Evolutionary conservation across 2,329 filamentous ascomycete genomes (phyloP), one percentile per base, ranked within the genome.

Genomic region (Hypoxylon sp.): DNA sequence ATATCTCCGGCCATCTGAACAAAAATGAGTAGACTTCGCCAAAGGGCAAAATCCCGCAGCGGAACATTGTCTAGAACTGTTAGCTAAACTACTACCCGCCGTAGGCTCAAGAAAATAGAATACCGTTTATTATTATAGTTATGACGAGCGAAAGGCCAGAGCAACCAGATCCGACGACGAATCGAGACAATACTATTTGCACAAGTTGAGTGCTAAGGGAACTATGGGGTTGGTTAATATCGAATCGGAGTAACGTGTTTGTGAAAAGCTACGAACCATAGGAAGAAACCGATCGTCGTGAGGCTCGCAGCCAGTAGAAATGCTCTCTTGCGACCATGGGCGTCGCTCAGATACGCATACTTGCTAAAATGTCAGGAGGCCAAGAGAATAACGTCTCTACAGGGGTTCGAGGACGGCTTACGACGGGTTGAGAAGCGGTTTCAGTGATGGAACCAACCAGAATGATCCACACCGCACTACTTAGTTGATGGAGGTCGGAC

Each of bases 1-100:
- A 62, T 55, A 21, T 62, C 59, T n/a, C 59, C 59, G n/a, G 51
- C 52, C 59, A 62, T 62, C 52, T 62, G 59, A 23, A 62, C 37
- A 27, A 62, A 62, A 16, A 62, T 45, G 23, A 62, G 59, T 16
- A 62, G 27, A 23, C 59, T 62, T 19, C 59, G 59, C 59, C 59
- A 62, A 16, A 62, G 52, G 23, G 59, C 59, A 37, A 62, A 62
- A 21, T 62, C 59, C 9, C 34, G 46, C 11, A 62, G 47, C 30
- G 59, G 59, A 46, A 62, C 59, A 46, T 50, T 62, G 12, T 62
- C 59, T 62, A 52, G 3, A 12, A 2, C 5, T 21, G 45, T 61
- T 50, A 61, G 58, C 51, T 21, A 19, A 27, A 41, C 30, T 14
- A 19, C 5, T 6, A 21, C 5, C 3, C 3, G 14, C 16, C 12